Conservation (phyloP, 768 basidiomycete species). For the Phylloporus sp. region DNA sequence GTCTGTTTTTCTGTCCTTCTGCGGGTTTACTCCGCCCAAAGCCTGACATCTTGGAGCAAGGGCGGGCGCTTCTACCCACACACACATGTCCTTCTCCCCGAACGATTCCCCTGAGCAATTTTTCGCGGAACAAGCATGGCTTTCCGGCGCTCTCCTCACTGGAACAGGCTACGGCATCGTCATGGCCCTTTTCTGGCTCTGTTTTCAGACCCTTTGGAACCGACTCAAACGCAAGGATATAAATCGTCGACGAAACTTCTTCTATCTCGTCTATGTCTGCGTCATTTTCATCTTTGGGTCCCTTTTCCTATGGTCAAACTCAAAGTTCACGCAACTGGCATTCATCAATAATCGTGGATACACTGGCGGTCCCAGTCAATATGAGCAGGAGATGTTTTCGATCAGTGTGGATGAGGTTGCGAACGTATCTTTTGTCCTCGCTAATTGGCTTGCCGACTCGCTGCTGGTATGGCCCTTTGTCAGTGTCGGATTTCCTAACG, state of each 20-base stretch:
- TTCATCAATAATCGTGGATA: constrained; percentile 28
- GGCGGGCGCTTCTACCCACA: constrained; percentile 5
- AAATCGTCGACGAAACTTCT: constrained; percentile 12
- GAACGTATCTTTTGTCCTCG: constrained; percentile 26
- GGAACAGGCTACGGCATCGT: constrained; percentile 27
- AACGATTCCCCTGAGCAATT: constrained; percentile 16
- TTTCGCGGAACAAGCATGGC: constrained; percentile 26
- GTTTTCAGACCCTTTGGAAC: constrained; percentile 15
- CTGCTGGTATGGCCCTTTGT: constrained; percentile 16
- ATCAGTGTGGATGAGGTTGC: constrained; percentile 21
- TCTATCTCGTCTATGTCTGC: constrained; percentile 23
- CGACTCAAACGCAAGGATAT: constrained; percentile 15
- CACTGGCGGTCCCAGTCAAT: constrained; percentile 25
- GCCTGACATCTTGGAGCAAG: not conserved
- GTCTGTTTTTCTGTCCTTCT: not conserved
- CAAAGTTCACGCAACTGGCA: constrained; percentile 27
- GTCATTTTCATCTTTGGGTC: constrained; percentile 23
- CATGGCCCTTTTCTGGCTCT: constrained; percentile 22
- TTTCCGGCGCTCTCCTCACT: constrained; percentile 25
- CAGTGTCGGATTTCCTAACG: not conserved
- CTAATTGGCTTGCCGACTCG: constrained; percentile 27
- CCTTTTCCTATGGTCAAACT: constrained; percentile 25
- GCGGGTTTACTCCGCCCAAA: not conserved
- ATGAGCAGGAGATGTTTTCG: constrained; percentile 26
- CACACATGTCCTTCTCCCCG: constrained; percentile 18